Percentiles rank a stretch among this genome's conserved stretches.
phyloP scores from a whole-genome alignment of 306 rosid genomes.

The Citrullus mucosospermus region DNA sequence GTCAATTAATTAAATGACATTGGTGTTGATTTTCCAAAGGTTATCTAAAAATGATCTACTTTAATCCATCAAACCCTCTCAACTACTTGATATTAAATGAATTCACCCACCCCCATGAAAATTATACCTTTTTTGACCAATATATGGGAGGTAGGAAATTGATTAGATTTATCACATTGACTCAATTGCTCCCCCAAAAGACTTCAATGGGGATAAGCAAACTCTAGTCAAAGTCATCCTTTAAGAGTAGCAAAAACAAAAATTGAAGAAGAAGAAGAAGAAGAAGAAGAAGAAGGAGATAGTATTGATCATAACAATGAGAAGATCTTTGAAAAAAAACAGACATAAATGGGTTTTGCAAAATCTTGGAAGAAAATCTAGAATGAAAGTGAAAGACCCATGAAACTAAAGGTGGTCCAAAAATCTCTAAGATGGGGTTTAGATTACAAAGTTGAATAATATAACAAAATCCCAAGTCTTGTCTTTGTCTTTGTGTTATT shows the following conservation, averaged over 20 bases:
- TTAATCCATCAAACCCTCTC: not conserved
- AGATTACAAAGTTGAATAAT: not conserved
- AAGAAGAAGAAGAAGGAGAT: not conserved
- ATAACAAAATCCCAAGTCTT: not conserved
- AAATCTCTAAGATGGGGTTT: not conserved
- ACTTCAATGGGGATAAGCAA: not conserved
- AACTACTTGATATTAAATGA: not conserved
- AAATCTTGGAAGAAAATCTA: not conserved
- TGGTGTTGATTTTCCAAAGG: not conserved
- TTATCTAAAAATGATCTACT: not conserved
- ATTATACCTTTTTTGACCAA: not conserved
- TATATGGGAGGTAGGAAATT: not conserved
- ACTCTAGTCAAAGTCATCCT: not conserved
- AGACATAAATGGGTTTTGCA: not conserved
- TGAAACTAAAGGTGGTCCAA: not conserved
- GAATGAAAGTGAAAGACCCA: not conserved
- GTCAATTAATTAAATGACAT: not conserved
- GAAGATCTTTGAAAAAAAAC: not conserved
- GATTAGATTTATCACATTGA: not conserved
- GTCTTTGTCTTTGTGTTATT: conserved; percentile 1
- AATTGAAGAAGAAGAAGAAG: no score
- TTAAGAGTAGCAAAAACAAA: not conserved
- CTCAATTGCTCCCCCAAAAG: not conserved
- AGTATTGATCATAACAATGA: not conserved
- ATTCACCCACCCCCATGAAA: not conserved